Evolutionary conservation across 1,139 yeast genomes (phyloP).

Genomic region (Saccharomyces hybrid): DNA sequence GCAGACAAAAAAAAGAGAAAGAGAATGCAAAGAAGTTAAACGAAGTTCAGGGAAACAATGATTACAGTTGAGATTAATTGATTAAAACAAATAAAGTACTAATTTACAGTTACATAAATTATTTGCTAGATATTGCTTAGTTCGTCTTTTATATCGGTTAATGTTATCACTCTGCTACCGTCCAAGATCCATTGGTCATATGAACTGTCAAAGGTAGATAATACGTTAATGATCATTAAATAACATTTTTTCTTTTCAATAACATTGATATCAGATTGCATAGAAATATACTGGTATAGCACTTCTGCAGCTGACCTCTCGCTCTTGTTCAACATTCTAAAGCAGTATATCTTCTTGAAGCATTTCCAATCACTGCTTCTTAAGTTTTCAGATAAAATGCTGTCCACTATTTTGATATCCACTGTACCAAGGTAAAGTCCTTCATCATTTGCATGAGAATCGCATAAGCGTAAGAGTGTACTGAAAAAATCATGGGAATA

Average conservation of each 20-base stretch:
- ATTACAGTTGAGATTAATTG: too few relatives aligned
- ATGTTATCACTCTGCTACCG: conserved; percentile 28
- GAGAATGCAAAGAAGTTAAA: not conserved
- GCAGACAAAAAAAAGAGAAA: too few relatives aligned
- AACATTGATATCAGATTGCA: conserved; percentile 8
- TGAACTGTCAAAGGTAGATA: conserved; percentile 30
- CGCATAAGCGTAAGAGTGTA: conserved; percentile 20
- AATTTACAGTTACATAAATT: conserved; percentile 1
- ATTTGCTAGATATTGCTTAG: conserved; percentile 9
- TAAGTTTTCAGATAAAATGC: conserved; percentile 31
- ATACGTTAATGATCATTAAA: conserved; percentile 23
- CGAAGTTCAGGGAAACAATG: not conserved
- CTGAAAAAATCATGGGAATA: conserved; percentile 15
- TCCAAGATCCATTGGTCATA: conserved; percentile 52
- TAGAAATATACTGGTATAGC: conserved; percentile 19
- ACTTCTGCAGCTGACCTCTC: conserved; percentile 30
- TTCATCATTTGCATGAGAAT: conserved; percentile 6
- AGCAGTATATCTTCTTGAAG: conserved; percentile 24
- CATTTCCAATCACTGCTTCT: conserved; percentile 18
- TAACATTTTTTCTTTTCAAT: conserved; percentile 19
- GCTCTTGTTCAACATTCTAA: conserved; percentile 25
- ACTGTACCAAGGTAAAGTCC: conserved; percentile 14
- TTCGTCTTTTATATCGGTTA: conserved; percentile 26
- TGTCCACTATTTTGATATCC: conserved; percentile 43
- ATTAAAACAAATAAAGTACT: not conserved